These are phyloP conservation scores for Ceratocystis eucalypticola DNA, from an alignment of 2,329 filamentous ascomycete species.

Conservation along the genomic window DNA sequence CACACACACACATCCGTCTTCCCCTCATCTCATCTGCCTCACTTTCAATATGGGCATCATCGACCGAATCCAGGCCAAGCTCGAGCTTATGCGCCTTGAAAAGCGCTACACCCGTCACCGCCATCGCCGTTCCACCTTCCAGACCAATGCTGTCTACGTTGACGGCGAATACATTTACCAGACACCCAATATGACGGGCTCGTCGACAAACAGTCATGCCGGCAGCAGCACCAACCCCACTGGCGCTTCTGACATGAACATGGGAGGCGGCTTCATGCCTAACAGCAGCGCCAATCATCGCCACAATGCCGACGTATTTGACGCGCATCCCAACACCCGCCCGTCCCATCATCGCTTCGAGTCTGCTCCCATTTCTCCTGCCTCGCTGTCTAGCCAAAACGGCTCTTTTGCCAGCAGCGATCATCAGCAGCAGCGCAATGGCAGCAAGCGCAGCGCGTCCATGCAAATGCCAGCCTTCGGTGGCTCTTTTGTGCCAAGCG, in stretches of 20 bases:
- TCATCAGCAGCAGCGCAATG: neutral
- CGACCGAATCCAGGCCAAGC: slow-evolving; percentile 50
- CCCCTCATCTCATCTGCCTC: neutral
- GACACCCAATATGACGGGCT: slow-evolving; percentile 45
- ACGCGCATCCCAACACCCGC: neutral
- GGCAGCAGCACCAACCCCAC: neutral
- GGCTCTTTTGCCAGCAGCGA: slow-evolving; percentile 1
- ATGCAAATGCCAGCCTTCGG: slow-evolving; percentile 18
- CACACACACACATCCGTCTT: neutral
- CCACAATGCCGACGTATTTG: neutral
- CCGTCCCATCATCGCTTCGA: slow-evolving; percentile 12
- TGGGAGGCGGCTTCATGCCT: neutral
- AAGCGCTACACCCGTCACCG: slow-evolving; percentile 87
- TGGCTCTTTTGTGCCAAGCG: neutral
- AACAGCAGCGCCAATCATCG: neutral
- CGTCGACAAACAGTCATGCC: slow-evolving; percentile 27
- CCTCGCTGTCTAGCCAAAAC: slow-evolving; percentile 2
- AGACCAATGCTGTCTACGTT: slow-evolving; percentile 79
- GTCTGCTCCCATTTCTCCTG: slow-evolving; percentile 7
- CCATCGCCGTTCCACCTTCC: slow-evolving; percentile 72
- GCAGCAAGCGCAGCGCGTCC: slow-evolving; percentile 9
- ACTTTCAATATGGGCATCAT: slow-evolving; percentile 37
- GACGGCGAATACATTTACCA: slow-evolving; percentile 90
- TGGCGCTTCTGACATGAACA: neutral
- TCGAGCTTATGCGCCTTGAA: slow-evolving; percentile 90